Percentiles rank a stretch among this genome's conserved stretches.
These are phyloP conservation scores for Gracilaria vermiculophylla DNA, from an alignment of 23 red algal genomes.

Conservation along the genomic window DNA sequence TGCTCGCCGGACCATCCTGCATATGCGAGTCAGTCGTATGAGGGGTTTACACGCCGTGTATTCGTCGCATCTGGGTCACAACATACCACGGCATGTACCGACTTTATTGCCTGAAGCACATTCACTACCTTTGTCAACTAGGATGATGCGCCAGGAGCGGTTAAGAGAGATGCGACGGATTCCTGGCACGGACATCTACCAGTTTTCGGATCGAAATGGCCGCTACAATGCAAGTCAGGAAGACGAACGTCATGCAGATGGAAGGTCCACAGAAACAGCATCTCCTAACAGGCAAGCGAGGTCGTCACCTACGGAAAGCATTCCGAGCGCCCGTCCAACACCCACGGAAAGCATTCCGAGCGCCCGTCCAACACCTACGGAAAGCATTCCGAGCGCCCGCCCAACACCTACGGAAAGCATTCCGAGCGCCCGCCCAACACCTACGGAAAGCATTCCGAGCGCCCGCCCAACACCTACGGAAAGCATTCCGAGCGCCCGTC, in stretches of 20 bases:
- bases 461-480: background rate
- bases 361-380: no score
- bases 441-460: background rate
- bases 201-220: background rate
- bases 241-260: background rate
- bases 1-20: background rate
- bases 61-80: background rate
- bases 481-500: background rate
- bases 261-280: background rate
- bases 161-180: background rate
- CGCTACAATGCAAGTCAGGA: background rate
- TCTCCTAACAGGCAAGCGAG: background rate
- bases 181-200: background rate
- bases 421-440: background rate
- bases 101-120: background rate
- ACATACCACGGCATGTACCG: background rate
- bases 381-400: background rate
- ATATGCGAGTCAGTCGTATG: background rate
- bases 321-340: no score
- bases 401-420: background rate
- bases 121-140: background rate
- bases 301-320: background rate
- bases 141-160: background rate
- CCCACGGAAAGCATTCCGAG: background rate
- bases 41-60: background rate